phyloP scores from a whole-genome alignment of 805 yeast genomes.

The Suhomyces sp. region DNA sequence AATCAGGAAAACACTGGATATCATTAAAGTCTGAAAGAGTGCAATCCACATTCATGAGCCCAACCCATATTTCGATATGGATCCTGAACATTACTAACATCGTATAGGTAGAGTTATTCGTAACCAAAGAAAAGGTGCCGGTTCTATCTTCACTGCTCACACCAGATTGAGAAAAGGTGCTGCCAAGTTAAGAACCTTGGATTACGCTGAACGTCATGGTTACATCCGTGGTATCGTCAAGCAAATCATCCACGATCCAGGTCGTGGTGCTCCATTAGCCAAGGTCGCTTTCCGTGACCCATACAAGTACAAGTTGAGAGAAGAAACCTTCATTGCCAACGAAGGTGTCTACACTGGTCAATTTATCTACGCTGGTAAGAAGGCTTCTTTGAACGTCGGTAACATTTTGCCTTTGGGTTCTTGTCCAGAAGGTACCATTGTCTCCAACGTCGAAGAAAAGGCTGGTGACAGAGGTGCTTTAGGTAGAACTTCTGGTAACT shows the following conservation, averaged over 20 bases:
- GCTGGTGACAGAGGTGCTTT: constrained; percentile 99
- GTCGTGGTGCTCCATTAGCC: constrained; percentile 99
- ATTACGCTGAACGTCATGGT: constrained; percentile 99
- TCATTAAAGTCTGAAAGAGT: neutral
- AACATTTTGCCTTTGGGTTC: constrained; percentile 95
- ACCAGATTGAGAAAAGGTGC: constrained; percentile 99
- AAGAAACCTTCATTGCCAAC: constrained; percentile 98
- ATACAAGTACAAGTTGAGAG: constrained; percentile 96
- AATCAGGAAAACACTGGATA: too few relatives aligned
- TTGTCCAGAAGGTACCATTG: constrained; percentile 99
- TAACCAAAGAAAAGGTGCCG: constrained; percentile 99
- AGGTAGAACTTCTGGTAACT: constrained; percentile 99
- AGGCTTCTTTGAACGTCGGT: constrained; percentile 95
- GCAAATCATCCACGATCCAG: constrained; percentile 98
- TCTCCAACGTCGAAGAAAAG: constrained; percentile 97
- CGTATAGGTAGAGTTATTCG: constrained; percentile 96
- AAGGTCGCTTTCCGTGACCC: constrained; percentile 98
- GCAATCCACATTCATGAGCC: neutral
- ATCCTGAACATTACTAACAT: constrained; percentile 9
- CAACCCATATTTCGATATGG: neutral
- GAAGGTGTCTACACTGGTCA: constrained; percentile 99
- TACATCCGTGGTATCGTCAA: constrained; percentile 99
- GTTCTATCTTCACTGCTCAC: constrained; percentile 99
- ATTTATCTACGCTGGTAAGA: constrained; percentile 98
- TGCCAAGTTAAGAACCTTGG: constrained; percentile 98